These are phyloP conservation scores for Maudiozyma saulgeensis DNA, from an alignment of 805 yeast genomes.

Conservation along the genomic window DNA sequence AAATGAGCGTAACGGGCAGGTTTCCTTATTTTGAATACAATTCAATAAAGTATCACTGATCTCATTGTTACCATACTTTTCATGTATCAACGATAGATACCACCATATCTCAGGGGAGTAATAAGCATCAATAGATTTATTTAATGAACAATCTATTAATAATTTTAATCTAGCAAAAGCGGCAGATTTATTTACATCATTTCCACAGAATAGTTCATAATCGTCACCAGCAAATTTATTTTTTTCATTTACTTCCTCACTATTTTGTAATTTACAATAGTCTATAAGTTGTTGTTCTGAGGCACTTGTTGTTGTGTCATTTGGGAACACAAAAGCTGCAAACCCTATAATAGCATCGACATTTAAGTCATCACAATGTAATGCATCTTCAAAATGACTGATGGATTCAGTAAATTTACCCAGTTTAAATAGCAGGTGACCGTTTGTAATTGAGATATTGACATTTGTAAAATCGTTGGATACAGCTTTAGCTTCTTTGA, in stretches of 20 bases:
- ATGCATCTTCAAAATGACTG: constrained; percentile 54
- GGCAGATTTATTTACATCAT: constrained; percentile 47
- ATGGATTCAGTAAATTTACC: constrained; percentile 39
- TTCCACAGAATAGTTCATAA: constrained; percentile 33
- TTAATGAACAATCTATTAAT: constrained; percentile 31
- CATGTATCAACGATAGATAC: constrained; percentile 55
- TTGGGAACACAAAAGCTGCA: constrained; percentile 39
- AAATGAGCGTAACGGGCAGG: constrained; percentile 43
- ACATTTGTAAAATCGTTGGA: constrained; percentile 35
- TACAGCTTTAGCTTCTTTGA: constrained; percentile 57
- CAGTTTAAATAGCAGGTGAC: constrained; percentile 30
- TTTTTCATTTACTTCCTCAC: not conserved
- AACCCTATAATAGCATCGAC: constrained; percentile 47
- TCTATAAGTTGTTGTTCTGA: constrained; percentile 3
- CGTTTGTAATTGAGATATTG: constrained; percentile 20
- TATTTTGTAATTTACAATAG: not conserved
- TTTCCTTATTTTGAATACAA: constrained; percentile 55
- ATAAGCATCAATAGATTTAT: constrained; percentile 34
- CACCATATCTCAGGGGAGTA: constrained; percentile 58
- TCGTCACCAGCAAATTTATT: not conserved
- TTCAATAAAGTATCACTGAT: constrained; percentile 48
- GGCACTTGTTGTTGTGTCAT: constrained; percentile 17
- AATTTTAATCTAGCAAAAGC: constrained; percentile 46
- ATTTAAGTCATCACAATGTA: constrained; percentile 41
- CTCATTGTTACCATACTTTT: constrained; percentile 42